Evolutionary conservation across 1,284 basidiomycete genomes (phyloP).

Genomic region (Melanopsichium pennsylvanicum): DNA sequence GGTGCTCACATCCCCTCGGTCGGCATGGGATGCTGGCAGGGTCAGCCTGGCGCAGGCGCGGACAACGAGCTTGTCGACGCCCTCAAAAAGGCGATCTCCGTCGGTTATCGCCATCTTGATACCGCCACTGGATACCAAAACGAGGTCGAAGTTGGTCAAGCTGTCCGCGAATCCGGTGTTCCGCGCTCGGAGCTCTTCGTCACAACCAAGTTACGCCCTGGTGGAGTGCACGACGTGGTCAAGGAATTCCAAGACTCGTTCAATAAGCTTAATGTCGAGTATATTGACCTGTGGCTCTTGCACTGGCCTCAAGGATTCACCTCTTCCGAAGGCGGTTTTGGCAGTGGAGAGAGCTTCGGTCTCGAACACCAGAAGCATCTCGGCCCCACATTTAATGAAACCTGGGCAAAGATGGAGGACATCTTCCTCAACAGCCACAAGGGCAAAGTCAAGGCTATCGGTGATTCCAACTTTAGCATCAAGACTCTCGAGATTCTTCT

Average conservation of each 20-base stretch:
- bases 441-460: constrained; percentile 68
- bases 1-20: constrained; percentile 51
- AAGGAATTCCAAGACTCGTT: constrained; percentile 76
- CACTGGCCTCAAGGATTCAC: constrained; percentile 53
- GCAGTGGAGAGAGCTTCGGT: constrained; percentile 10
- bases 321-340: constrained; percentile 3
- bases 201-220: constrained; percentile 80
- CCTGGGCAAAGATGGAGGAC: constrained; percentile 59
- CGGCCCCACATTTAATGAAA: constrained; percentile 47
- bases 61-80: constrained; percentile 31
- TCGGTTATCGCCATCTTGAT: constrained; percentile 57
- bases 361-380: constrained; percentile 29
- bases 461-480: constrained; percentile 69
- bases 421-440: constrained; percentile 53
- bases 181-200: constrained; percentile 83
- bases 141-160: constrained; percentile 83
- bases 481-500: constrained; percentile 48
- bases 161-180: constrained; percentile 76
- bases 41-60: constrained; percentile 24
- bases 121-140: constrained; percentile 69
- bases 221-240: constrained; percentile 35
- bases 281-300: constrained; percentile 69
- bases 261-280: constrained; percentile 74
- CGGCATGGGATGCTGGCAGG: constrained; percentile 55
- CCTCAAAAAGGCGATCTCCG: constrained; percentile 24